Evolutionary conservation across 1,139 yeast genomes (phyloP).

Genomic region (Suhomyces anneliseae): DNA sequence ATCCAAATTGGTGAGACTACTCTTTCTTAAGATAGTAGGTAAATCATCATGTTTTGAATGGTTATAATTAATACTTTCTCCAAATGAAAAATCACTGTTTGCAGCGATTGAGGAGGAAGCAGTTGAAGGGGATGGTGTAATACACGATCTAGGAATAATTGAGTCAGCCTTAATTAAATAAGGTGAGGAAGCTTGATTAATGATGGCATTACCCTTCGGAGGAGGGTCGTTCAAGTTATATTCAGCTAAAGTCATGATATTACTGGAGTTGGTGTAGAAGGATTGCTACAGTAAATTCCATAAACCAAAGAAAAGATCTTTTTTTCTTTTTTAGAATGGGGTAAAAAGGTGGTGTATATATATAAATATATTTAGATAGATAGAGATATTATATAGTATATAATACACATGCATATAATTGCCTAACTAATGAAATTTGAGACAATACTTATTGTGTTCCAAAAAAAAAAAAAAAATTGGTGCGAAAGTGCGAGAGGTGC

Average conservation of each 20-base stretch:
- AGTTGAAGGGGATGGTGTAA: slow-evolving; percentile 15
- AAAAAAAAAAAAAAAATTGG: too few species aligned
- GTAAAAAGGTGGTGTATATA: neutral
- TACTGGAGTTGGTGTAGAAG: neutral
- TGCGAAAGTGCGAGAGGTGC: too few species aligned
- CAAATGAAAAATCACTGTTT: slow-evolving; percentile 8
- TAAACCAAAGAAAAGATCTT: neutral
- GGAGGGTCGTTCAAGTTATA: slow-evolving; percentile 18
- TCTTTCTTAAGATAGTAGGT: slow-evolving; percentile 13
- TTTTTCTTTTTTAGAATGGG: neutral
- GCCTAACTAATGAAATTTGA: neutral
- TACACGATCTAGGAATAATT: slow-evolving; percentile 18
- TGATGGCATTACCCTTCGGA: slow-evolving; percentile 12
- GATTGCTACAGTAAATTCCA: neutral
- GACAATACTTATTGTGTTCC: neutral
- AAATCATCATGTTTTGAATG: slow-evolving; percentile 8
- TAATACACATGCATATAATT: neutral
- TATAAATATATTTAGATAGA: slow-evolving; percentile 1
- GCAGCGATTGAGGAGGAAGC: slow-evolving; percentile 12
- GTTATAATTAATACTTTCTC: slow-evolving; percentile 7
- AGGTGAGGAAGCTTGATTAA: slow-evolving; percentile 1
- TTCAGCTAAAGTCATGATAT: slow-evolving; percentile 11
- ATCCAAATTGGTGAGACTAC: slow-evolving; percentile 10
- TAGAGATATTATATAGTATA: neutral
- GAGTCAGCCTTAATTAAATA: slow-evolving; percentile 14